phyloP scores from a whole-genome alignment of 2,329 filamentous ascomycete genomes.

The Alternaria alternata region DNA sequence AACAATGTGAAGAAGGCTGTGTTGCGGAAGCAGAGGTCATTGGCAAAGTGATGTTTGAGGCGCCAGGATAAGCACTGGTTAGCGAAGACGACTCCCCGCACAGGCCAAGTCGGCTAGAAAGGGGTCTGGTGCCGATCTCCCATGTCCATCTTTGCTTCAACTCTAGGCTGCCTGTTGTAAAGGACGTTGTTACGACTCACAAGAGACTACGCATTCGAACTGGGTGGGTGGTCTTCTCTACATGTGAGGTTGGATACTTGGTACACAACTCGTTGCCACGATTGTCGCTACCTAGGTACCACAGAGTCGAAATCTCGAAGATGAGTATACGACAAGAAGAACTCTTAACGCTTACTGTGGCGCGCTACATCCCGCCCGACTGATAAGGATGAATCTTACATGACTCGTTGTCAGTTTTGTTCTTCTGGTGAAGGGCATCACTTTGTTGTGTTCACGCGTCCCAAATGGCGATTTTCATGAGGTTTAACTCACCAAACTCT shows the following conservation, averaged over 20 bases:
- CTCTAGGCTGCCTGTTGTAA: not conserved
- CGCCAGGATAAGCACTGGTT: conserved; percentile 8
- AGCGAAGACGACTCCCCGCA: not conserved
- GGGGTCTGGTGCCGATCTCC: conserved; percentile 1
- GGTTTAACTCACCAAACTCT: not conserved
- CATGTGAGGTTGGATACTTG: not conserved
- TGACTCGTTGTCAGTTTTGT: not conserved
- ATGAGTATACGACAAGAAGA: not conserved
- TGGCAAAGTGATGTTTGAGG: conserved; percentile 2
- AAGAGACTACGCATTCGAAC: not conserved
- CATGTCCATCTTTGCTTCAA: not conserved
- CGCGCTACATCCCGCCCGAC: not conserved
- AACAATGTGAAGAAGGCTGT: not conserved
- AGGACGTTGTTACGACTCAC: not conserved
- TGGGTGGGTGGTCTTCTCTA: not conserved
- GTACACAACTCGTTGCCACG: not conserved
- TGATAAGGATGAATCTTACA: not conserved
- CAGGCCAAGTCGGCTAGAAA: not conserved
- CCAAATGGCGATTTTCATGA: not conserved
- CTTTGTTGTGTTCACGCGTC: not conserved
- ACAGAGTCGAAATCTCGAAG: not conserved
- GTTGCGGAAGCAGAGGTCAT: not conserved
- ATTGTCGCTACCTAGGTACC: not conserved
- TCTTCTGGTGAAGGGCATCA: not conserved
- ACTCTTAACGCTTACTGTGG: not conserved